phyloP scores from a whole-genome alignment of 306 rosid species.

The Vigna mungo region DNA sequence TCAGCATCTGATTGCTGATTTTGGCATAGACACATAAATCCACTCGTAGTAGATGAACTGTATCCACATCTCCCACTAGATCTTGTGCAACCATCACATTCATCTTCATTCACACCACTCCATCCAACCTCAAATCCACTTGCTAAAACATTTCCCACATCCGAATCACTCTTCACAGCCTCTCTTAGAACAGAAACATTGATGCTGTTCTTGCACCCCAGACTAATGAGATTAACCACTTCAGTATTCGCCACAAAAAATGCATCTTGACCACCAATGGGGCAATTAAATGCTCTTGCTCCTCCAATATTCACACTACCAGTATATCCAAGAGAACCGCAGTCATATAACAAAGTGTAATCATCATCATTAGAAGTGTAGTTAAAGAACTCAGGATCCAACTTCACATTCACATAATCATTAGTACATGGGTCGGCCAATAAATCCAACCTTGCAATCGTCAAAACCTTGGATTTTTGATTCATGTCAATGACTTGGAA shows the following conservation, averaged over 20 bases:
- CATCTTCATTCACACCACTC: slow-evolving; percentile 14
- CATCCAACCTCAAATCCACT: slow-evolving; percentile 57
- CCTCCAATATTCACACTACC: not conserved
- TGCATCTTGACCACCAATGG: not conserved
- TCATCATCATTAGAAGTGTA: slow-evolving; percentile 36
- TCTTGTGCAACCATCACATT: slow-evolving; percentile 27
- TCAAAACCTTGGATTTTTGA: slow-evolving; percentile 11
- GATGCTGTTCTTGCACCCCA: slow-evolving; percentile 37
- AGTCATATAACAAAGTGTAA: slow-evolving; percentile 46
- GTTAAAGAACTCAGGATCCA: slow-evolving; percentile 41
- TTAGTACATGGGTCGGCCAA: slow-evolving; percentile 39
- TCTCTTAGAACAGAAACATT: slow-evolving; percentile 2
- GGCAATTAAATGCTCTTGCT: not conserved
- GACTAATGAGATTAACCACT: not conserved
- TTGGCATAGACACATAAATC: slow-evolving; percentile 47
- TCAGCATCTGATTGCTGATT: slow-evolving; percentile 11
- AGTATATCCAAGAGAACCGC: not conserved
- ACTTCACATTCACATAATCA: not conserved
- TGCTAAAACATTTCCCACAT: not conserved
- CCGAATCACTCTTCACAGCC: not conserved
- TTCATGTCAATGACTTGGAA: slow-evolving; percentile 41
- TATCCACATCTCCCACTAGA: slow-evolving; percentile 55
- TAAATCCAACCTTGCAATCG: slow-evolving; percentile 51
- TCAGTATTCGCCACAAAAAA: not conserved
- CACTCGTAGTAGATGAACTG: not conserved